Conservation (phyloP, 2,329 filamentous ascomycete genomes). For the Amauroascus niger region DNA sequence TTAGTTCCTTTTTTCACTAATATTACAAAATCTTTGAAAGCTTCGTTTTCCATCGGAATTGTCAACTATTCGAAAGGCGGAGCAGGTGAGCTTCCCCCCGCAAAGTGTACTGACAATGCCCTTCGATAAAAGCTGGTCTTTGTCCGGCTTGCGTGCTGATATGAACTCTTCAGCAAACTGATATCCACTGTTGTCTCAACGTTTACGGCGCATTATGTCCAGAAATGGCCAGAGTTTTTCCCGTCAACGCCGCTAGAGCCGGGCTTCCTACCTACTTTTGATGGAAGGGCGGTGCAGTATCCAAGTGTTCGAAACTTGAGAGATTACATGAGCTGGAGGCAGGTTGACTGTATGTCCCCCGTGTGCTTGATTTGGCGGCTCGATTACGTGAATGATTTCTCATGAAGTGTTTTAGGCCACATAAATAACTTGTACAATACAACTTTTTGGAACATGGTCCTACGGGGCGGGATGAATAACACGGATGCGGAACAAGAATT, state of each 20-base stretch:
- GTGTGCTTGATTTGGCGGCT: neutral
- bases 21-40: conserved; percentile 40
- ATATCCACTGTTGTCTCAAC: conserved; percentile 84
- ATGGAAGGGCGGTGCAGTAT: conserved; percentile 84
- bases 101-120: neutral
- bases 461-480: conserved; percentile 62
- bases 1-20: neutral
- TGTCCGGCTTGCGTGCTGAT: neutral
- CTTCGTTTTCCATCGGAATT: conserved; percentile 80
- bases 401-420: conserved; percentile 51
- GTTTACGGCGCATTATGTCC: conserved; percentile 84
- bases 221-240: conserved; percentile 69
- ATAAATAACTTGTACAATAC: conserved; percentile 99
- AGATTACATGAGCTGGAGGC: conserved; percentile 95
- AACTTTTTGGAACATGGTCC: conserved; percentile 83
- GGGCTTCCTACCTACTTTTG: conserved; percentile 72
- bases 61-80: conserved; percentile 73
- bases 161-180: conserved; percentile 56
- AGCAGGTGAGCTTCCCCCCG: conserved; percentile 49
- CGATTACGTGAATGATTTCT: neutral
- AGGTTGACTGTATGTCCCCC: conserved; percentile 72
- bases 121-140: neutral
- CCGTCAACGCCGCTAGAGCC: conserved; percentile 58
- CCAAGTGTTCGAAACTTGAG: conserved; percentile 70
- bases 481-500: conserved; percentile 73